A percentile compares a stretch with the other conserved stretches of the same genome.
These are phyloP conservation scores for Penicillium angulare DNA, from an alignment of 495 filamentous ascomycete species.

Conservation along the genomic window DNA sequence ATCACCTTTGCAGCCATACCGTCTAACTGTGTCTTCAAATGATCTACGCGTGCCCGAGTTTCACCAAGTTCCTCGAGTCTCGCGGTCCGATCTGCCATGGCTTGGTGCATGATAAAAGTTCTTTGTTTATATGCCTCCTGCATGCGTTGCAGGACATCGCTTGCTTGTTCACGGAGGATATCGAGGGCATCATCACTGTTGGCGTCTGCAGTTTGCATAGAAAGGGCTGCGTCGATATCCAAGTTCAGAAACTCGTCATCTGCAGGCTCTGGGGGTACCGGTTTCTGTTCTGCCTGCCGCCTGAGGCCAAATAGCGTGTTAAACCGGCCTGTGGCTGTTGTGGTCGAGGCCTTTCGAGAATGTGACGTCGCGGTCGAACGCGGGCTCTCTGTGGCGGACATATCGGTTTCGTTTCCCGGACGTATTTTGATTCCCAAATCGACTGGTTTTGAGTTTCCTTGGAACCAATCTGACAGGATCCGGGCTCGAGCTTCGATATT, in stretches of 20 bases:
- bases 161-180: slow-evolving; percentile 66
- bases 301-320: slow-evolving; percentile 39
- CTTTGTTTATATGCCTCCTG: slow-evolving; percentile 71
- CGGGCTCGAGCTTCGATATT: slow-evolving; percentile 42
- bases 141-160: slow-evolving; percentile 59
- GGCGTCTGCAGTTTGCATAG: slow-evolving; percentile 51
- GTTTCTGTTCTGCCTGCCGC: slow-evolving; percentile 25
- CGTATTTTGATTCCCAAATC: slow-evolving; percentile 34
- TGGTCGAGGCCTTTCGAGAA: slow-evolving; percentile 36
- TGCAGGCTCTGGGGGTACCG: slow-evolving; percentile 32
- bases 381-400: slow-evolving; percentile 16
- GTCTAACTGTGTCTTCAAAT: slow-evolving; percentile 73
- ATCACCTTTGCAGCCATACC: slow-evolving; percentile 67
- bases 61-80: slow-evolving; percentile 73
- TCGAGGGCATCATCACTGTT: slow-evolving; percentile 66
- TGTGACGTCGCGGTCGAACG: slow-evolving; percentile 27
- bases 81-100: slow-evolving; percentile 60
- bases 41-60: slow-evolving; percentile 61
- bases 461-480: slow-evolving; percentile 50
- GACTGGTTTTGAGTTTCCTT: slow-evolving; percentile 49
- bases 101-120: slow-evolving; percentile 56
- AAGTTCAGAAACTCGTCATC: slow-evolving; percentile 65
- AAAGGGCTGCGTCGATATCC: slow-evolving; percentile 63
- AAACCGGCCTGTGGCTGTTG: slow-evolving; percentile 33
- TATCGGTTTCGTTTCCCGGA: slow-evolving; percentile 20